Base-by-base conservation (phyloP, 148 eudicot genomes). In the Heliamphora exappendiculata region DNA sequence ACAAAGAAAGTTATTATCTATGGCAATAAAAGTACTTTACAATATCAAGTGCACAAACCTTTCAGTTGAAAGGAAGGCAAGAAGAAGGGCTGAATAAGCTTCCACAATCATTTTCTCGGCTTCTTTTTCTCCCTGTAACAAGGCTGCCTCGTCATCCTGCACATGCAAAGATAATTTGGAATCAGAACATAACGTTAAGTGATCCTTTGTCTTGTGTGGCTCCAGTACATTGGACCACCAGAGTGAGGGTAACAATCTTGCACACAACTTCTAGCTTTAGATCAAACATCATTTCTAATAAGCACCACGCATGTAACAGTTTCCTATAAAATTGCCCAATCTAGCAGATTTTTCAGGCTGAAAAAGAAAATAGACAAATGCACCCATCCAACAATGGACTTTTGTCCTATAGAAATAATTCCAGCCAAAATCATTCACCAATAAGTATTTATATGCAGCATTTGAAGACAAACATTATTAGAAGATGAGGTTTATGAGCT, bases 51-150 rank as follows among this genome's bases (percentile, higher is more conserved):
- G 31, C 63, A 80, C 58, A 51, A 81, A 90, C 97, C 97, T 92
- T 79, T 89, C 97, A 11, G 91, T 91, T 41, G 97, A 95, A 83
- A 92, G 96, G 80, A 95, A 95, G 33, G 99, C 99, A 47, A 95
- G 90, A 78, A 92, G 88, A 67, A 95, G 88, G 57, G 99, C 97
- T 33, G 99, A 80, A 82, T 95, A 95, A 50, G 97, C 99, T 85
- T 92, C 99, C 22, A 95, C 88, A 47, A 92, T 92, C 96, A 89
- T 95, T 77, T 95, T 92, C 79, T 95, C 99, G 20, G 99, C 99
- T 83, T 95, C 99, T 91, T 91, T 95, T 87, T 91, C 97, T 70
- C 94, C 96, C 83, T 87, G 92, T 73, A 87, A 78, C 54, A 95
- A 75, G 28, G 86, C 90, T 72, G 82, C 91, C 65, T 91, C 96